Percentiles rank a stretch among this genome's conserved stretches.
Evolutionary conservation across 164 flowering plant species (phyloP).

Genomic region (Amborella trichopoda): DNA sequence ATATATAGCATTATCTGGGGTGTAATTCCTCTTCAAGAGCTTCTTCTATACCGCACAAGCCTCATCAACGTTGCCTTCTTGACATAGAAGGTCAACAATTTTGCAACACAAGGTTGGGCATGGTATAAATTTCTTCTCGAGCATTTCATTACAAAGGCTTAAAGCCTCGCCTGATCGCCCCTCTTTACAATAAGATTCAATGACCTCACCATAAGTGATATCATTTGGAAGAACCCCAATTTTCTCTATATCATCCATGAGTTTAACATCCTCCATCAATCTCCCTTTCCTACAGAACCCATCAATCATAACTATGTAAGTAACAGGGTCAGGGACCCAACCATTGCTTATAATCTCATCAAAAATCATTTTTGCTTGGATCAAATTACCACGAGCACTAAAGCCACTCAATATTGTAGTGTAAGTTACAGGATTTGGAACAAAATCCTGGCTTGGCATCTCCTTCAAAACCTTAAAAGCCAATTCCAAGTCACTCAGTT

Average conservation of each 20-base stretch:
- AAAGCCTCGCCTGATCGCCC: slow-evolving; percentile 73
- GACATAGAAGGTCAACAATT: slow-evolving; percentile 66
- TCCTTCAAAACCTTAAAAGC: slow-evolving; percentile 65
- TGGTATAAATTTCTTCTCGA: slow-evolving; percentile 47
- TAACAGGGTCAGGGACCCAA: slow-evolving; percentile 75
- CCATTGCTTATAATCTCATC: slow-evolving; percentile 57
- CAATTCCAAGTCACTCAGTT: slow-evolving; percentile 36
- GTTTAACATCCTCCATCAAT: slow-evolving; percentile 52
- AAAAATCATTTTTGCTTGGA: slow-evolving; percentile 48
- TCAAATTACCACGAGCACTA: slow-evolving; percentile 49
- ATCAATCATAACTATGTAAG: slow-evolving; percentile 65
- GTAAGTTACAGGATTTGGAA: slow-evolving; percentile 67
- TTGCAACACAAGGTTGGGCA: slow-evolving; percentile 58
- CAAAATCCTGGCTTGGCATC: slow-evolving; percentile 73
- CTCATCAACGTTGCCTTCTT: slow-evolving; percentile 59
- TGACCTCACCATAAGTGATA: slow-evolving; percentile 72
- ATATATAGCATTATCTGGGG: slow-evolving; percentile 55
- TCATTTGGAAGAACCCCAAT: slow-evolving; percentile 64
- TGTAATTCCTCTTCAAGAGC: slow-evolving; percentile 53
- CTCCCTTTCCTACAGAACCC: slow-evolving; percentile 61
- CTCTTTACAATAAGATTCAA: slow-evolving; percentile 62
- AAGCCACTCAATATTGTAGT: slow-evolving; percentile 61
- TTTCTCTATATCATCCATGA: slow-evolving; percentile 94
- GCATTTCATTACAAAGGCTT: slow-evolving; percentile 70
- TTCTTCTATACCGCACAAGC: slow-evolving; percentile 64